A percentile compares a stretch with the other conserved stretches of the same genome.
Conservation (phyloP, 2,329 filamentous ascomycete species). For the Talaromyces sp. region DNA sequence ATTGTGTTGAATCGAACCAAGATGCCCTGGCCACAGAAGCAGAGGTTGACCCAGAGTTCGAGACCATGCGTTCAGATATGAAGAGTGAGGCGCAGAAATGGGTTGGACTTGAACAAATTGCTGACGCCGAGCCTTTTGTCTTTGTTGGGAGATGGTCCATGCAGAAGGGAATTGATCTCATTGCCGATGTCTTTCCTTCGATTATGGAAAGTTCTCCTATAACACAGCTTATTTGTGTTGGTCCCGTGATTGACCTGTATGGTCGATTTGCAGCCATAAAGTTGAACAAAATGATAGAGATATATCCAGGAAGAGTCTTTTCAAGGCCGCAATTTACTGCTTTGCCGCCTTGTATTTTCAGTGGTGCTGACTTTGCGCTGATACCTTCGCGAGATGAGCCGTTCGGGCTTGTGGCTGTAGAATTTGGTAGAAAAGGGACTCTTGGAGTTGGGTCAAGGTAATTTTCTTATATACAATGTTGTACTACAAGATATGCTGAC, state of each 20-base stretch:
- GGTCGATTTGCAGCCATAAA: conserved; percentile 62
- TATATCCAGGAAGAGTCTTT: conserved; percentile 59
- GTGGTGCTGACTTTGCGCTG: conserved; percentile 61
- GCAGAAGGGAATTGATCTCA: conserved; percentile 63
- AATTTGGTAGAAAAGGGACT: conserved; percentile 62
- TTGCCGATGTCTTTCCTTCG: conserved; percentile 60
- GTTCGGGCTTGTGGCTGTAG: conserved; percentile 63
- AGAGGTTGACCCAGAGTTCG: conserved; percentile 50
- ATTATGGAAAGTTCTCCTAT: conserved; percentile 57
- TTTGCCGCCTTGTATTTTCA: conserved; percentile 60
- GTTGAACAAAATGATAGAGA: conserved; percentile 56
- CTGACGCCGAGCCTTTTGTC: conserved; percentile 61
- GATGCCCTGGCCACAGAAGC: conserved; percentile 46
- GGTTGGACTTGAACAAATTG: conserved; percentile 57
- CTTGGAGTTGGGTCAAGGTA: conserved; percentile 52
- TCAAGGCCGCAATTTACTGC: conserved; percentile 62
- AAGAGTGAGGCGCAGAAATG: conserved; percentile 60
- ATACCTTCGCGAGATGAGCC: conserved; percentile 65
- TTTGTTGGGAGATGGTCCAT: conserved; percentile 63
- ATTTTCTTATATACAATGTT: too few species aligned
- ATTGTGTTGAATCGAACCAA: conserved; percentile 56
- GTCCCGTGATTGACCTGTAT: conserved; percentile 61
- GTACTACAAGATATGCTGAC: conserved; percentile 21
- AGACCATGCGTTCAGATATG: conserved; percentile 49
- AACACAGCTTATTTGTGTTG: conserved; percentile 57